Conservation (phyloP, 75 land plant genomes). For the Pinus tabuliformis region DNA sequence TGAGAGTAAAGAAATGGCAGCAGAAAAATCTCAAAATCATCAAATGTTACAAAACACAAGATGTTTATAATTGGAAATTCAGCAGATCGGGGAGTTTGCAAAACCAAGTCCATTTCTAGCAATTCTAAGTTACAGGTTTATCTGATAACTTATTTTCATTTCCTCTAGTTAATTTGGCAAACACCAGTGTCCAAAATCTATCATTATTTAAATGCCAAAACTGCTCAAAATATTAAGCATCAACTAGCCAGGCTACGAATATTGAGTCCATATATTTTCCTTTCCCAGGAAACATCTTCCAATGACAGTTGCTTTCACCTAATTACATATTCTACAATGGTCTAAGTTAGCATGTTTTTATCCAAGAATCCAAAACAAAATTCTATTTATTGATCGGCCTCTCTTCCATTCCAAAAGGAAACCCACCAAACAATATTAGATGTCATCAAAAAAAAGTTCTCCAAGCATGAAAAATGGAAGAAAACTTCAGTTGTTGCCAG, state of each 20-base stretch:
- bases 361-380: too few species aligned
- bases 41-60: not conserved
- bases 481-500: too few species aligned
- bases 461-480: too few species aligned
- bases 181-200: not conserved
- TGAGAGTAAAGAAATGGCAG: not conserved
- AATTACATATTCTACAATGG: not conserved
- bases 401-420: too few species aligned
- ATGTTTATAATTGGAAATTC: not conserved
- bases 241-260: not conserved
- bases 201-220: not conserved
- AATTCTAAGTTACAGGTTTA: not conserved
- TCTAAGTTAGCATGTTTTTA: too few species aligned
- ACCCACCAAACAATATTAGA: too few species aligned
- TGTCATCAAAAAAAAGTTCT: too few species aligned
- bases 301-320: not conserved
- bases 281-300: not conserved
- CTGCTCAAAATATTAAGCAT: not conserved
- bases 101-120: not conserved
- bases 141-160: not conserved
- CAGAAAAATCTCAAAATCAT: not conserved
- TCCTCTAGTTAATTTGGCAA: not conserved
- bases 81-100: not conserved
- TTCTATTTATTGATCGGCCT: too few species aligned
- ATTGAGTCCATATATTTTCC: not conserved